Evolutionary conservation across 164 flowering plant genomes (phyloP).

Genomic region (Malania oleifera): DNA sequence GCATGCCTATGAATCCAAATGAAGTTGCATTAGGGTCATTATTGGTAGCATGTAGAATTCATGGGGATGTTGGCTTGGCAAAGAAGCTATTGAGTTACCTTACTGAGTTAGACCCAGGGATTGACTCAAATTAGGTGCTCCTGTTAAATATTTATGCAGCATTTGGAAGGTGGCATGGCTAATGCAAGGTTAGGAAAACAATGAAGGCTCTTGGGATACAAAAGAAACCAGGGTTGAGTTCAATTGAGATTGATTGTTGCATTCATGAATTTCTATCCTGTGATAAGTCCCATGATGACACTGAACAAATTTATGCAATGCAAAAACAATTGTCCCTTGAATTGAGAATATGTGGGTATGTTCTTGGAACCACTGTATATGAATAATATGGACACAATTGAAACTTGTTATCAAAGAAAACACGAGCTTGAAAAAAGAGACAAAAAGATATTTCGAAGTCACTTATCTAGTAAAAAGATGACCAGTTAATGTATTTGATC

Average conservation of each 20-base stretch:
- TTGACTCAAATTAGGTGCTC: slow-evolving; percentile 49
- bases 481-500: no score
- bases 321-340: slow-evolving; percentile 36
- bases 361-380: slow-evolving; percentile 17
- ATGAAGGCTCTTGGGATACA: slow-evolving; percentile 54
- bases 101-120: slow-evolving; percentile 32
- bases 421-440: no score
- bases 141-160: slow-evolving; percentile 60
- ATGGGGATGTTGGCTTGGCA: slow-evolving; percentile 43
- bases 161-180: slow-evolving; percentile 52
- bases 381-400: slow-evolving; percentile 12
- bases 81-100: slow-evolving; percentile 40
- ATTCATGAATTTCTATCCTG: slow-evolving; percentile 48
- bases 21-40: slow-evolving; percentile 56
- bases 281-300: slow-evolving; percentile 41
- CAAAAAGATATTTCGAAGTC: no score
- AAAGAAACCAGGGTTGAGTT: slow-evolving; percentile 54
- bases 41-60: slow-evolving; percentile 52
- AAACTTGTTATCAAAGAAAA: slow-evolving; percentile 4
- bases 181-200: slow-evolving; percentile 37
- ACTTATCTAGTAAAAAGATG: no score
- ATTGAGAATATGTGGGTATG: slow-evolving; percentile 28
- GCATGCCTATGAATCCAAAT: slow-evolving; percentile 65
- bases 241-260: slow-evolving; percentile 40
- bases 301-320: slow-evolving; percentile 29